Percentiles rank a stretch among this genome's conserved stretches.
phyloP scores from a whole-genome alignment of 2,329 filamentous ascomycete species.

The Coniochaeta sp. region DNA sequence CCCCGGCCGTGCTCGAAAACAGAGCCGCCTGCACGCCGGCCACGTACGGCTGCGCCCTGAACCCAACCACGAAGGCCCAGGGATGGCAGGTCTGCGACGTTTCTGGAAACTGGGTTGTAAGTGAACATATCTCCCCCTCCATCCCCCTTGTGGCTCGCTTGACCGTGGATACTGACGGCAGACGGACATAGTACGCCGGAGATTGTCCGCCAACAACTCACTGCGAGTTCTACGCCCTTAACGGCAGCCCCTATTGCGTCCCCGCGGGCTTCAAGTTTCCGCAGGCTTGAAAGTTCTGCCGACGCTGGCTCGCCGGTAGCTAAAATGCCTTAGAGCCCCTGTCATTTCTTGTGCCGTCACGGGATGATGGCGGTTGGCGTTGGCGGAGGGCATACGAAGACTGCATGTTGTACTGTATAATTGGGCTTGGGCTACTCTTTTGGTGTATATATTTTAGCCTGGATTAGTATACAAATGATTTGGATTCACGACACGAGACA shows the following conservation, averaged over 20 bases:
- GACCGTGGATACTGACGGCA: constrained; percentile 1
- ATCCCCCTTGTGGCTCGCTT: no score
- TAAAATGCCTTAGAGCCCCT: no score
- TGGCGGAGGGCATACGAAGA: neutral
- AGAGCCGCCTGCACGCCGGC: constrained; percentile 10
- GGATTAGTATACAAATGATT: neutral
- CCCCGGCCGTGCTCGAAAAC: constrained; percentile 2
- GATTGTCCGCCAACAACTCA: constrained; percentile 7
- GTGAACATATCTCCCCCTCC: constrained; percentile 2
- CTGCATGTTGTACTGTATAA: no score
- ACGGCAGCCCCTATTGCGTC: constrained; percentile 17
- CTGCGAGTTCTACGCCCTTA: constrained; percentile 13
- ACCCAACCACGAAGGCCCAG: neutral
- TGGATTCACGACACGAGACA: neutral
- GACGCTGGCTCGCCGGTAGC: neutral
- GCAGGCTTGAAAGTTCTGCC: neutral
- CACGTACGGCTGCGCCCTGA: constrained; percentile 9
- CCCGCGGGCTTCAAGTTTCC: neutral
- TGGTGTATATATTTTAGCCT: neutral
- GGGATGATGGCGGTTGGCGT: no score
- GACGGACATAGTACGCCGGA: constrained; percentile 10
- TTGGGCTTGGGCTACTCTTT: neutral
- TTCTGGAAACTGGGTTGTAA: constrained; percentile 11
- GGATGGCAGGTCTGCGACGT: constrained; percentile 16
- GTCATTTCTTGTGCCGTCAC: no score